Base-by-base conservation (phyloP, 306 rosid genomes). In the Quercus engelmannii region DNA sequence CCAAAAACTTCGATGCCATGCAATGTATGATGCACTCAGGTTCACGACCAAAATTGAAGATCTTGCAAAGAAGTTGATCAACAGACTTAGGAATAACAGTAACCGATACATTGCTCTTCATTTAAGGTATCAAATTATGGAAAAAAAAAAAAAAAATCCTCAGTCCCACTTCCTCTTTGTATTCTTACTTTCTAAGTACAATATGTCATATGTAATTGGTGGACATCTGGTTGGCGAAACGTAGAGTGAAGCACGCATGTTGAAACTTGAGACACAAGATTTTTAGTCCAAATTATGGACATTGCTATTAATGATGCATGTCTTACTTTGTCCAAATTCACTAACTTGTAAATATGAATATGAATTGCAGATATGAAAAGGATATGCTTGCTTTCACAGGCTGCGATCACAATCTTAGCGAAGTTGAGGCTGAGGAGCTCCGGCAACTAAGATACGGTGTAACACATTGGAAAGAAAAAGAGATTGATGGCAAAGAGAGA, bases 371-470 rank as follows among this genome's bases (percentile, higher is more conserved):
- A 80, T 90, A 92, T 75, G 97, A 92, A 81, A 90, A 85, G 86
- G 95, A 89, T 85, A 90, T 92, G 95, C 92, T 92, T 55, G 91
- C 93, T 69, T 92, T 90, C 89, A 87, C 92, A 38, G 92, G 97
- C 15, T 92, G 93, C 72, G 86, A 88, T 75, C 89, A 90, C 85
- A 89, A 87, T 61, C 81, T 90, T 1, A 87, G 83, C 63, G 56
- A 15, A 76, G 57, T n/a, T 9, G 93, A 92, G 82, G 75, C 86
- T 0, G 5, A 26, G 5, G 92, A 90, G 62, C 86, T 90, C 0
- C 61, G 15, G 31, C 30, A 26, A 6, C 81, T 86, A 90, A 89
- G 95, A 81, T 80, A 85, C 4, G 5, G 21, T 20, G 89, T 85
- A 3, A 54, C 74, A 21, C 95, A 87, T 28, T 92, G 97, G 97